phyloP scores from a whole-genome alignment of 1,284 basidiomycete species.

The Trichosporon faecale region DNA sequence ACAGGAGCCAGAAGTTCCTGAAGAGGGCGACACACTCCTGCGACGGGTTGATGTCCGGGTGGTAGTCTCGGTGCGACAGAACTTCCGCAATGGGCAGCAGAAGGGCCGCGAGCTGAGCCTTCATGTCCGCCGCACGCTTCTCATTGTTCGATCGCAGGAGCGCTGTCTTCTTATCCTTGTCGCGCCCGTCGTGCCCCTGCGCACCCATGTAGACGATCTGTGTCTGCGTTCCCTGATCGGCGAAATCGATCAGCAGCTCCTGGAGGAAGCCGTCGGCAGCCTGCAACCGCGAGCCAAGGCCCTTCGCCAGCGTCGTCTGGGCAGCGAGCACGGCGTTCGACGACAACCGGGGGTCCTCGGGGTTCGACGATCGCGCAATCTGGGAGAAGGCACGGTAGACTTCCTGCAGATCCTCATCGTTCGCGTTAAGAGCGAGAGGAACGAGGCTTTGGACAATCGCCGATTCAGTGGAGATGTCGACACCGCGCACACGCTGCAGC shows the following conservation, averaged over 20 bases:
- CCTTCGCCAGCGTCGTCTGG: slow-evolving; percentile 79
- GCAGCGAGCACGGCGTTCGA: slow-evolving; percentile 86
- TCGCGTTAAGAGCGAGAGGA: slow-evolving; percentile 76
- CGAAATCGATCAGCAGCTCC: slow-evolving; percentile 80
- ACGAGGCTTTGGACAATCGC: slow-evolving; percentile 89
- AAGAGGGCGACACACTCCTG: slow-evolving; percentile 74
- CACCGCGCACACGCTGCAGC: slow-evolving; percentile 77
- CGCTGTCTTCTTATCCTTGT: slow-evolving; percentile 31
- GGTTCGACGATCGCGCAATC: slow-evolving; percentile 78
- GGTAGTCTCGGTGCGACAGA: slow-evolving; percentile 71
- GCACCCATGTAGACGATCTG: slow-evolving; percentile 65
- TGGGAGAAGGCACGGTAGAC: slow-evolving; percentile 79
- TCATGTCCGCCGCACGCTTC: slow-evolving; percentile 59
- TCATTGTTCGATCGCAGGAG: slow-evolving; percentile 32
- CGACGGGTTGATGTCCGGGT: slow-evolving; percentile 61
- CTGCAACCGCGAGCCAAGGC: slow-evolving; percentile 65
- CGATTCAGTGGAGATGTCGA: slow-evolving; percentile 80
- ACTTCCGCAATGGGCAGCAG: slow-evolving; percentile 87
- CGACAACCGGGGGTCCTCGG: slow-evolving; percentile 77
- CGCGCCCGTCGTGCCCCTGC: slow-evolving; percentile 19
- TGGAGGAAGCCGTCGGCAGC: slow-evolving; percentile 75
- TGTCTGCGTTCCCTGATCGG: slow-evolving; percentile 86
- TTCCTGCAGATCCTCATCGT: slow-evolving; percentile 74
- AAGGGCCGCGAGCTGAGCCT: slow-evolving; percentile 77
- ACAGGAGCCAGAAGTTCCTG: slow-evolving; percentile 92